phyloP scores from a whole-genome alignment of 768 basidiomycete genomes.

The Sistotremastrum niveocremeum region DNA sequence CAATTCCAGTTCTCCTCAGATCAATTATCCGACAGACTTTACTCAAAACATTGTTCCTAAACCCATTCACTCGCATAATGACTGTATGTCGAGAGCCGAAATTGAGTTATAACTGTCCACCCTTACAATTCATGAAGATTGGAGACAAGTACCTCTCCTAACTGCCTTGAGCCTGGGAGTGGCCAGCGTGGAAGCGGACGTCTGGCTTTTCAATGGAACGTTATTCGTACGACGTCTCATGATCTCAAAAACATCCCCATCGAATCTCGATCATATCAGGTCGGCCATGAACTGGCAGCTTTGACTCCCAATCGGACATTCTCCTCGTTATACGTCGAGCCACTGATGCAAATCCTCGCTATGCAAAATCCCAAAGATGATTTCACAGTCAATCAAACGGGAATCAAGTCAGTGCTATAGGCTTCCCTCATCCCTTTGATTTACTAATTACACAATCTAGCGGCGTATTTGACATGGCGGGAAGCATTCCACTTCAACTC shows the following conservation, averaged over 20 bases:
- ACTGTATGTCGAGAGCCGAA: slow-evolving; percentile 22
- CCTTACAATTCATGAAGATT: slow-evolving; percentile 21
- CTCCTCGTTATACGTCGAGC: slow-evolving; percentile 34
- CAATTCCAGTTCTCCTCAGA: slow-evolving; percentile 22
- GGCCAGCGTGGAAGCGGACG: slow-evolving; percentile 40
- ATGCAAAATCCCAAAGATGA: slow-evolving; percentile 27
- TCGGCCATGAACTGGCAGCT: slow-evolving; percentile 33
- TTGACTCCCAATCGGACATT: slow-evolving; percentile 31
- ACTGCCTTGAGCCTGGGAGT: slow-evolving; percentile 36
- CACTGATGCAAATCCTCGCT: slow-evolving; percentile 27
- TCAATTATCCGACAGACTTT: slow-evolving; percentile 33
- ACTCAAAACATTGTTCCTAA: slow-evolving; percentile 36
- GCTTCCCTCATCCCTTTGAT: neutral
- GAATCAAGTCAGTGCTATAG: slow-evolving; percentile 23
- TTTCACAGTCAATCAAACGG: slow-evolving; percentile 28
- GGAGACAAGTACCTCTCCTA: slow-evolving; percentile 37
- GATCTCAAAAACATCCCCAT: neutral
- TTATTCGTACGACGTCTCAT: slow-evolving; percentile 24
- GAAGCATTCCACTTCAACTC: slow-evolving; percentile 29
- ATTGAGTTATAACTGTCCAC: neutral
- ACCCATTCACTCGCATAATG: slow-evolving; percentile 41
- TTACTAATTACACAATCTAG: slow-evolving; percentile 13
- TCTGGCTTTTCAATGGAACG: slow-evolving; percentile 31
- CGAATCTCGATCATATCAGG: slow-evolving; percentile 12
- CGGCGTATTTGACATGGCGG: slow-evolving; percentile 36